Evolutionary conservation across 345 rosid species (phyloP).

Genomic region (Eucalyptus marginata): DNA sequence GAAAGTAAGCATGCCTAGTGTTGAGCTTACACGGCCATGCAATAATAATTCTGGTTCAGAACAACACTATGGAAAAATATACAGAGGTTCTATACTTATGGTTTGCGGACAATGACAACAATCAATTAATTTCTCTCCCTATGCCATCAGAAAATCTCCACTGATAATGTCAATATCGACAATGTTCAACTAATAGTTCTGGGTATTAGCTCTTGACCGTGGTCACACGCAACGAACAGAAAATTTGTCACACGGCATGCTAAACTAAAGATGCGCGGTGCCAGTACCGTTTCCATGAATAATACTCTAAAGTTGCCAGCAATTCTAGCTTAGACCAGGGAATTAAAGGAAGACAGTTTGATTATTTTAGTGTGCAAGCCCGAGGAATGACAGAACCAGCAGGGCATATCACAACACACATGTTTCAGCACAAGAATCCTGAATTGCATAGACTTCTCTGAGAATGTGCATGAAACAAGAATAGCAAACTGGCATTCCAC

Average conservation of each 20-base stretch:
- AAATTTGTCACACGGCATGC: background rate
- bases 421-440: background rate
- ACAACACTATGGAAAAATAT: background rate
- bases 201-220: background rate
- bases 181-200: background rate
- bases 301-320: background rate
- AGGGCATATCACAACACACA: background rate
- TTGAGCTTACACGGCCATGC: background rate
- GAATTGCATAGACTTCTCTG: background rate
- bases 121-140: background rate
- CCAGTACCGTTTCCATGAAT: background rate
- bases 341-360: background rate
- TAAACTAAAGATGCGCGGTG: background rate
- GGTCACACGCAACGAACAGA: background rate
- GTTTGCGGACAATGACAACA: background rate
- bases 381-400: background rate
- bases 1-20: background rate
- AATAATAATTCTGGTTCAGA: background rate
- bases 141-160: background rate
- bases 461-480: background rate
- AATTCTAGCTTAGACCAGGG: background rate
- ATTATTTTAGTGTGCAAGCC: background rate
- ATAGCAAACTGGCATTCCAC: background rate
- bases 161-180: background rate
- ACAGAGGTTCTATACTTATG: background rate